These are phyloP conservation scores for Talaromyces sp. DNA, from an alignment of 2,329 filamentous ascomycete species.

Conservation along the genomic window DNA sequence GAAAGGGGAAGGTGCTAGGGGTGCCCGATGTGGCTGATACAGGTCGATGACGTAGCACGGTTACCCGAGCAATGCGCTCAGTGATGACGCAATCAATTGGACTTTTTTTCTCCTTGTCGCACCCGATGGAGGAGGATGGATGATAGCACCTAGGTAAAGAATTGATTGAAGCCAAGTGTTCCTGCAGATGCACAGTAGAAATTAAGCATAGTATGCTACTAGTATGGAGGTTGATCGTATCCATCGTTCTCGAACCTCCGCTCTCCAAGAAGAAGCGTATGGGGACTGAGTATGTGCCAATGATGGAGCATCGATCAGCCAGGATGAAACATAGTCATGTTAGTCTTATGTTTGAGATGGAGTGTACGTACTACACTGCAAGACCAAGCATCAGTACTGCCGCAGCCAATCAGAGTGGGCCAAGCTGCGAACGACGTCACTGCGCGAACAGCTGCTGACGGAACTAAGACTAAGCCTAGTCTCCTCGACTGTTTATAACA, in stretches of 20 bases:
- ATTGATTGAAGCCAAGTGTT: neutral
- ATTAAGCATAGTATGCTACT: neutral
- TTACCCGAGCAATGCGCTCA: neutral
- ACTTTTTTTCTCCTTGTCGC: neutral
- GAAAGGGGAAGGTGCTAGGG: neutral
- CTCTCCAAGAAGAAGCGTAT: neutral
- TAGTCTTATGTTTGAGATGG: neutral
- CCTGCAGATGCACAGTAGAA: neutral
- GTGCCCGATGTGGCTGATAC: neutral
- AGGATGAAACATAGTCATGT: neutral
- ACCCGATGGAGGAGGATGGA: neutral
- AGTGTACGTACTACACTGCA: neutral
- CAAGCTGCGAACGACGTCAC: conserved; percentile 4
- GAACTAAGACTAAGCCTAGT: neutral
- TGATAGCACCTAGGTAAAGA: too few species aligned
- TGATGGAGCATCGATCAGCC: neutral
- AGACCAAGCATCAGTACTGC: neutral
- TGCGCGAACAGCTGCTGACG: neutral
- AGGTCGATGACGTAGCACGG: neutral
- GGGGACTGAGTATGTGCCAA: neutral
- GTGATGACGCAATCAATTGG: neutral
- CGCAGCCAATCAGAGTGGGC: neutral
- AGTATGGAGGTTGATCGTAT: neutral
- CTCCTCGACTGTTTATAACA: conserved; percentile 1
- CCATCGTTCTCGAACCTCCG: neutral